phyloP scores from a whole-genome alignment of 2,329 filamentous ascomycete species.

The Claviceps sp. region DNA sequence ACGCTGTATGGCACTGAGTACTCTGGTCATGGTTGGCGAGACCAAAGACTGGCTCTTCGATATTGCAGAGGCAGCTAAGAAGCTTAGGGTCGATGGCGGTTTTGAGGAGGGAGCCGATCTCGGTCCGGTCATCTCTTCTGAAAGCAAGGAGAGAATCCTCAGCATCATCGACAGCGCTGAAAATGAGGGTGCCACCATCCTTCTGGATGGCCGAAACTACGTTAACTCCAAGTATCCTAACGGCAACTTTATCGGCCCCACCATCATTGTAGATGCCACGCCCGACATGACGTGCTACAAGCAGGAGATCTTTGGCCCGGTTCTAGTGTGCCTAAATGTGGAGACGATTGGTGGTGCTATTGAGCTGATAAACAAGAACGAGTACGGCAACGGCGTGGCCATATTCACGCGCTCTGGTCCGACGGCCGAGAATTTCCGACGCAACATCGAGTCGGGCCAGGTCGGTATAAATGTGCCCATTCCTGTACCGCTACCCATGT shows the following conservation, averaged over 20 bases:
- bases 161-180: slow-evolving; percentile 62
- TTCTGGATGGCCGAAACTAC: slow-evolving; percentile 68
- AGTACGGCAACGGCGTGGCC: slow-evolving; percentile 76
- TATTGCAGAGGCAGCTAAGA: slow-evolving; percentile 61
- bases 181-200: slow-evolving; percentile 65
- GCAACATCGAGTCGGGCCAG: slow-evolving; percentile 72
- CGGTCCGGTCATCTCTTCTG: slow-evolving; percentile 67
- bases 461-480: slow-evolving; percentile 79
- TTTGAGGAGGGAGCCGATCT: slow-evolving; percentile 72
- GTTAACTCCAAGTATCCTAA: slow-evolving; percentile 68
- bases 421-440: slow-evolving; percentile 65
- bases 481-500: slow-evolving; percentile 57
- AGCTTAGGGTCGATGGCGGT: slow-evolving; percentile 62
- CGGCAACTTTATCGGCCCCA: slow-evolving; percentile 76
- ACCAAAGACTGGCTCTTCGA: slow-evolving; percentile 73
- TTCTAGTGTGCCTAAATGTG: slow-evolving; percentile 68
- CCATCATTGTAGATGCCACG: slow-evolving; percentile 70
- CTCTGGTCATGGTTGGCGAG: slow-evolving; percentile 71
- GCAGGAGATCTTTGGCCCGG: slow-evolving; percentile 77
- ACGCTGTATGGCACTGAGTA: slow-evolving; percentile 77
- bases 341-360: slow-evolving; percentile 69
- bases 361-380: slow-evolving; percentile 69
- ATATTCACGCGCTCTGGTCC: slow-evolving; percentile 72
- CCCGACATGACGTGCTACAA: slow-evolving; percentile 72
- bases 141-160: slow-evolving; percentile 70